These are phyloP conservation scores for Chlorella sp. DNA, from an alignment of 139 green algal species.

Conservation along the genomic window DNA sequence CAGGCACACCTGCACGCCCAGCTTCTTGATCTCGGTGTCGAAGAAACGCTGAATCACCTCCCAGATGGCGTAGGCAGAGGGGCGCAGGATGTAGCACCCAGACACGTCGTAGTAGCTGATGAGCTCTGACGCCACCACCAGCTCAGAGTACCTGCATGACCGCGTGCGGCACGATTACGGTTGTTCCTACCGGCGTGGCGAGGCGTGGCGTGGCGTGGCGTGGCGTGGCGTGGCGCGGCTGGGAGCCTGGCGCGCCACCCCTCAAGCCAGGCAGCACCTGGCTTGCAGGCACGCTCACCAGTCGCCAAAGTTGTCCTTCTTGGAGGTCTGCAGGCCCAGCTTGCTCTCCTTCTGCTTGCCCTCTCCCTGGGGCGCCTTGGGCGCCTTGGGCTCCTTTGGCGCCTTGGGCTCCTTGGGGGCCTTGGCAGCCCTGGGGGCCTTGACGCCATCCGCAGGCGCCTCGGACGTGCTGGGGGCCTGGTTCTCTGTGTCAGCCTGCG, in stretches of 20 bases:
- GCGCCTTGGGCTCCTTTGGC: no score
- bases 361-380: not conserved
- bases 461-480: no score
- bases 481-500: no score
- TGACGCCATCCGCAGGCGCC: no score
- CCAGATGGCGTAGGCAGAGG: slow-evolving; percentile 92
- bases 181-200: no score
- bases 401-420: no score
- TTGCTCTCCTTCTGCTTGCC: slow-evolving; percentile 87
- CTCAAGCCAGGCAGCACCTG: no score
- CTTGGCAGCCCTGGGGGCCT: no score
- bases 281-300: slow-evolving; percentile 51
- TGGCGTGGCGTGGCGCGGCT: no score
- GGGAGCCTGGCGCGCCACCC: not conserved
- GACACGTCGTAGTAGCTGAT: slow-evolving; percentile 93
- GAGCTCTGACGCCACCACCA: slow-evolving; percentile 42
- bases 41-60: slow-evolving; percentile 60
- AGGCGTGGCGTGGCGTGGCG: no score
- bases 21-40: slow-evolving; percentile 85
- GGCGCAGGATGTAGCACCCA: slow-evolving; percentile 97
- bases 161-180: no score
- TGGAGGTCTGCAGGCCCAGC: slow-evolving; percentile 76
- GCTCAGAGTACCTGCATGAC: slow-evolving; percentile 23
- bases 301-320: slow-evolving; percentile 82
- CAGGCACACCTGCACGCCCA: slow-evolving; percentile 77